These are phyloP conservation scores for Batrachochytrium dendrobatidis DNA, from an alignment of 371 early-diverging fungal genomes.

Conservation along the genomic window DNA sequence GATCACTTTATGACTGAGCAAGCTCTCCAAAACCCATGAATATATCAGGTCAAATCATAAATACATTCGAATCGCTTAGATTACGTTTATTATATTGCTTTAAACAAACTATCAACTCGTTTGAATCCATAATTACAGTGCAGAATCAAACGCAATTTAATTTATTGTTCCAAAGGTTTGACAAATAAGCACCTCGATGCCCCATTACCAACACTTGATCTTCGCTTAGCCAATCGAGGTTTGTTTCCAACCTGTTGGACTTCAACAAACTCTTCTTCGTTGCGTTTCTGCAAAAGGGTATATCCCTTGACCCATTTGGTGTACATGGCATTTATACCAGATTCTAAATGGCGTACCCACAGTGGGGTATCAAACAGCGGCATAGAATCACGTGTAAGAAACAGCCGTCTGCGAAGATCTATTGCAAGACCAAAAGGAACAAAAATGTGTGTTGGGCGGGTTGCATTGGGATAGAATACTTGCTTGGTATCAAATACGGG, in stretches of 20 bases:
- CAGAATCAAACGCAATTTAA: too few relatives aligned
- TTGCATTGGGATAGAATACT: slow-evolving; percentile 13
- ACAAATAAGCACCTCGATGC: too few relatives aligned
- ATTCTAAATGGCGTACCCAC: slow-evolving; percentile 84
- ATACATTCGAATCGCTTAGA: too few relatives aligned
- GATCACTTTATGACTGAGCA: too few relatives aligned
- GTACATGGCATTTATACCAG: slow-evolving; percentile 6
- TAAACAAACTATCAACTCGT: too few relatives aligned
- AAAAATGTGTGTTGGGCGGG: slow-evolving; percentile 20
- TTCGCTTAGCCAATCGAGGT: too few relatives aligned
- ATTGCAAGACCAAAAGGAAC: slow-evolving; percentile 12
- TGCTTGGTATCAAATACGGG: neutral
- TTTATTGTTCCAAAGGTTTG: too few relatives aligned
- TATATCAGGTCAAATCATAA: too few relatives aligned
- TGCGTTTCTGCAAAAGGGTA: neutral
- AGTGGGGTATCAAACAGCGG: slow-evolving; percentile 78
- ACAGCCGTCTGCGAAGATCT: slow-evolving; percentile 62
- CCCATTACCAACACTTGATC: too few relatives aligned
- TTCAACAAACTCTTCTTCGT: neutral
- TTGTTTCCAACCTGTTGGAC: neutral
- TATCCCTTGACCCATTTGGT: neutral
- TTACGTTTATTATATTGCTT: too few relatives aligned
- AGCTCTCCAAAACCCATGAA: too few relatives aligned
- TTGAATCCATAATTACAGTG: too few relatives aligned
- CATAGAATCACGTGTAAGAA: slow-evolving; percentile 63